phyloP scores from a whole-genome alignment of 2,329 filamentous ascomycete genomes.

The Xylaria sp. region DNA sequence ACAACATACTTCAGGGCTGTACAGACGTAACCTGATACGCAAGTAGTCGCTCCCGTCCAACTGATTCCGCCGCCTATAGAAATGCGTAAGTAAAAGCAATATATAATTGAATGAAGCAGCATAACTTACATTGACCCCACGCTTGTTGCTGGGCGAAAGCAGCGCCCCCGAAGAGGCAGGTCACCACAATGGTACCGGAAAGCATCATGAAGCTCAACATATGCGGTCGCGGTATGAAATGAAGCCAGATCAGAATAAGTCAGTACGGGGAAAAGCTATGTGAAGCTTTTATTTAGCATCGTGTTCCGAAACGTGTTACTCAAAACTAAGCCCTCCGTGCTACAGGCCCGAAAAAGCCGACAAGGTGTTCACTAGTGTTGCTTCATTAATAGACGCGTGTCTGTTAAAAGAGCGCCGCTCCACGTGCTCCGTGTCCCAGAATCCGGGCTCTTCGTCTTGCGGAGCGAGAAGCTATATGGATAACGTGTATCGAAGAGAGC shows the following conservation, averaged over 20 bases:
- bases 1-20: constrained; percentile 30
- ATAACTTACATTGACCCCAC: constrained; percentile 37
- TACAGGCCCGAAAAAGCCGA: constrained; percentile 34
- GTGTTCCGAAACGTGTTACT: not conserved
- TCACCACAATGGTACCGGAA: constrained; percentile 8
- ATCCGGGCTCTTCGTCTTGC: not conserved
- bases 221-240: not conserved
- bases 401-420: constrained; percentile 7
- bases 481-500: constrained; percentile 1
- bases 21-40: constrained; percentile 37
- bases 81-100: not conserved
- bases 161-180: constrained; percentile 27
- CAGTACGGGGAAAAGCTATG: not conserved
- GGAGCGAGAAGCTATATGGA: not conserved
- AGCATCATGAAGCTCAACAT: constrained; percentile 22
- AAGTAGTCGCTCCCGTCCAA: constrained; percentile 30
- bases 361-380: not conserved
- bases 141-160: constrained; percentile 34
- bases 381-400: constrained; percentile 13
- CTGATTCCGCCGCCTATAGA: constrained; percentile 33
- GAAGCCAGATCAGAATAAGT: not conserved
- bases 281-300: constrained; percentile 5
- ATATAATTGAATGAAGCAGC: not conserved
- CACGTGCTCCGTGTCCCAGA: constrained; percentile 2
- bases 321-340: not conserved